Percentiles rank a stretch among this genome's conserved stretches.
Conservation (phyloP, 257 asterid genomes). For the Plantago ovata region DNA sequence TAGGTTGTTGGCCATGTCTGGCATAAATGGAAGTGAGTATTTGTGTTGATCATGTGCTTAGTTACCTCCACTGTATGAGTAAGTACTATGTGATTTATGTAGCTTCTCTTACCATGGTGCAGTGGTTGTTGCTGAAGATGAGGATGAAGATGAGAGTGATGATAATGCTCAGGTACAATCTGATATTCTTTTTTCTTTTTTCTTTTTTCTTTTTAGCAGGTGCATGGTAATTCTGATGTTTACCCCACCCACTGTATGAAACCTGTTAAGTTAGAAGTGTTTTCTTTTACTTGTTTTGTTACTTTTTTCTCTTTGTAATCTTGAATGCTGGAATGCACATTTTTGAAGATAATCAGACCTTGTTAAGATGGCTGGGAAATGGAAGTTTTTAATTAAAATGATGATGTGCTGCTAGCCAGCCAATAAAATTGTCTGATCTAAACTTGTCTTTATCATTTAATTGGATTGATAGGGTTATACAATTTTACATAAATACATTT, state of each 20-base stretch:
- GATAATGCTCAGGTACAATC: conserved; percentile 60
- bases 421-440: no score
- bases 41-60: conserved; percentile 3
- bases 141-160: conserved; percentile 41
- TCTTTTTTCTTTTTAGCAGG: not conserved
- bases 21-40: conserved; percentile 59
- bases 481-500: no score
- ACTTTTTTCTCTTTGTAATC: no score
- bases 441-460: no score
- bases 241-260: not conserved
- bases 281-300: no score
- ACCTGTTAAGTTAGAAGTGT: no score
- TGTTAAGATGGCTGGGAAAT: no score
- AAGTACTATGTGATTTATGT: conserved; percentile 17
- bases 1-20: conserved; percentile 79
- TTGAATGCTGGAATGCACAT: no score
- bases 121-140: conserved; percentile 54
- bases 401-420: no score
- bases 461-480: no score
- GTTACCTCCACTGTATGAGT: not conserved
- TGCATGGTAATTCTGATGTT: conserved; percentile 1
- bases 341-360: no score
- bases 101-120: conserved; percentile 20
- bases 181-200: conserved; percentile 10
- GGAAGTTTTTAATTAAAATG: no score